Evolutionary conservation across 441 rosid genomes (phyloP).

Genomic region (Populus hybrid): DNA sequence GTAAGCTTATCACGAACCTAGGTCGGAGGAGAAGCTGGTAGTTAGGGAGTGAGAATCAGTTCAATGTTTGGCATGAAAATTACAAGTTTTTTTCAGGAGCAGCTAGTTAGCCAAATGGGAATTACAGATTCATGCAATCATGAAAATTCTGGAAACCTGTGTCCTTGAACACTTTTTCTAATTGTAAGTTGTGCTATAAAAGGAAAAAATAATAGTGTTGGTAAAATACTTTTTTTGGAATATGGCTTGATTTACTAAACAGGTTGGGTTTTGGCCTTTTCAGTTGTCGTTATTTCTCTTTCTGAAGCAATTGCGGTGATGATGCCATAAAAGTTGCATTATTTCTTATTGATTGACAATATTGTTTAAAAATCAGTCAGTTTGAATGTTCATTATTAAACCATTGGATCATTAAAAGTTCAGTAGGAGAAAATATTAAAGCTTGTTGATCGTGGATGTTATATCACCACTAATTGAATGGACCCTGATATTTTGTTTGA

Average conservation of each 20-base stretch:
- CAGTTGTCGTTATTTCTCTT: background rate
- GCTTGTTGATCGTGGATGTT: background rate
- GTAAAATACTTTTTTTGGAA: background rate
- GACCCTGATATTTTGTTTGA: background rate
- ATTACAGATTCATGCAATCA: background rate
- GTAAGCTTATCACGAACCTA: background rate
- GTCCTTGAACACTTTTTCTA: background rate
- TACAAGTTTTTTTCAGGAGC: background rate
- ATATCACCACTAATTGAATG: background rate
- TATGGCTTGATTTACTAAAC: background rate
- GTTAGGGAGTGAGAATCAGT: background rate
- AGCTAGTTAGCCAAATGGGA: background rate
- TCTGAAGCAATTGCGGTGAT: background rate
- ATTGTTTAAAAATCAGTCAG: background rate
- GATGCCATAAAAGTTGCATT: background rate
- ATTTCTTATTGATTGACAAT: background rate
- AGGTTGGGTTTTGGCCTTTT: background rate
- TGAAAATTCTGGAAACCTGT: background rate
- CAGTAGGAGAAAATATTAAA: background rate
- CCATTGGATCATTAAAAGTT: background rate
- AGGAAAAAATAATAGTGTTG: background rate
- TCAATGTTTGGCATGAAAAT: background rate
- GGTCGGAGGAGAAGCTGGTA: background rate
- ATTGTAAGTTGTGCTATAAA: slow-evolving; percentile 7
- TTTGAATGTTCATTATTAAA: background rate